Percentiles rank a stretch among this genome's conserved stretches.
Evolutionary conservation across 78 protist genomes (phyloP).

Genomic region (Chrysochromulina tobinii): DNA sequence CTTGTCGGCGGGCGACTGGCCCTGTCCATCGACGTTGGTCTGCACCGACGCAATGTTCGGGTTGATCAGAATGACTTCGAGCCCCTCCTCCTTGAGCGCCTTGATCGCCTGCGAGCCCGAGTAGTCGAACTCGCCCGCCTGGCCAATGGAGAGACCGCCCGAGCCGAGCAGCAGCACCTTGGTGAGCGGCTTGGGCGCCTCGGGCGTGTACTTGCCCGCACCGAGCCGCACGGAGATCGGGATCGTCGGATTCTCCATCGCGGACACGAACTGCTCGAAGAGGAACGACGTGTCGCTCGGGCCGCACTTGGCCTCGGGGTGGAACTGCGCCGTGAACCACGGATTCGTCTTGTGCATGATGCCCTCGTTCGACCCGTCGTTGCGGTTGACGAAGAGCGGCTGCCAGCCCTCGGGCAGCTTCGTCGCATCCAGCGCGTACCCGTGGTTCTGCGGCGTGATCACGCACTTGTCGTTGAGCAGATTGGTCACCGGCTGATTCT

Average conservation of each 20-base stretch:
- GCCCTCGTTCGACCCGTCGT: slow-evolving; percentile 95
- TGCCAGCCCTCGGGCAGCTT: slow-evolving; percentile 86
- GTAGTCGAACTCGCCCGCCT: slow-evolving; percentile 99
- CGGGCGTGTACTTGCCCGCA: not conserved
- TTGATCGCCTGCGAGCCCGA: slow-evolving; percentile 93
- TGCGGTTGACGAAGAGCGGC: slow-evolving; percentile 84
- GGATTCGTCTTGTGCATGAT: slow-evolving; percentile 77
- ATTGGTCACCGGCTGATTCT: slow-evolving; percentile 92
- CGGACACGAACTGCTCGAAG: slow-evolving; percentile 79
- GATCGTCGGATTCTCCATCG: not conserved
- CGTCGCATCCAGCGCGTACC: slow-evolving; percentile 42
- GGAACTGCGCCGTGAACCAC: slow-evolving; percentile 63
- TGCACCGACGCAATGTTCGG: slow-evolving; percentile 98
- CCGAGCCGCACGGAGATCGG: not conserved
- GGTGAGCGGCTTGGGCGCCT: not conserved
- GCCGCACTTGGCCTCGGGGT: slow-evolving; percentile 78
- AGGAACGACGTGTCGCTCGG: slow-evolving; percentile 92
- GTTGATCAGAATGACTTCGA: slow-evolving; percentile 90
- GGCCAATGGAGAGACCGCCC: slow-evolving; percentile 97
- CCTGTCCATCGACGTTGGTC: slow-evolving; percentile 56
- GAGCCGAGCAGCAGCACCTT: slow-evolving; percentile 89
- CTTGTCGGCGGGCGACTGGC: slow-evolving; percentile 80
- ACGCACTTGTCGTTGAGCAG: slow-evolving; percentile 55
- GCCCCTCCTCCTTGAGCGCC: slow-evolving; percentile 92
- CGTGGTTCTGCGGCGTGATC: slow-evolving; percentile 92